Base-by-base conservation (phyloP, 2,329 filamentous ascomycete species). In the Didymella pinodella region DNA sequence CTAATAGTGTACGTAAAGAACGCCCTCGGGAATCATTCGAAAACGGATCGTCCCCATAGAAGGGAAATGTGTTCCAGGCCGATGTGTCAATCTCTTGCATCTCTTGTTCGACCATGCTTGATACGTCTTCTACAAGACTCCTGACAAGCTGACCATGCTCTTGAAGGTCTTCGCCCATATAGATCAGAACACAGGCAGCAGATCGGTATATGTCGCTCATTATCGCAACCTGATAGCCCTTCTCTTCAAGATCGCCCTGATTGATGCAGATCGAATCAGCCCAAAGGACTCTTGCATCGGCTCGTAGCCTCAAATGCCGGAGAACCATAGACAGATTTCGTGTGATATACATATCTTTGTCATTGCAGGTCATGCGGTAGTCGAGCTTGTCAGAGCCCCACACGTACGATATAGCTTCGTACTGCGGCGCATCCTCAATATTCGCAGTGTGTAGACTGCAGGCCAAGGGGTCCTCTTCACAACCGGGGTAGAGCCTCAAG, bases 251-350 rank as follows among this genome's bases (percentile, higher is more conserved):
- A 43, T 61, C 44, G 6, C 59, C 60, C 47, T 66, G 63, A 18
- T 65, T 57, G 51, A 67, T 61, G 20, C 61, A 65, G 8, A 65
- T 64, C 6, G 61, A 55, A 22, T 66, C 65, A 4, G 55, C 61
- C 63, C 63, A 66, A 2, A 64, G 53, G n/a, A 28, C 57, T 1
- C 63, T 51, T 8, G 58, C 29, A 32, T 10, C 20, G 31, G 57
- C 28, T 22, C 48, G 41, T 25, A 49, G 45, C 12, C 57, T 50
- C 8, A 65, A 18, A 8, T 52, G 48, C 10, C 38, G 41, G 3
- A 67, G 57, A 7, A 58, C 63, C 4, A 34, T 51, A 12, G 54
- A 41, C 1, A 64, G 50, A 28, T 59, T 65, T 3, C 43, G 36
- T 2, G 54, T 65, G 7, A 65, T 56, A 1, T 28, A 41, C 22